phyloP scores from a whole-genome alignment of 768 basidiomycete species.

The Favolaschia claudopus region DNA sequence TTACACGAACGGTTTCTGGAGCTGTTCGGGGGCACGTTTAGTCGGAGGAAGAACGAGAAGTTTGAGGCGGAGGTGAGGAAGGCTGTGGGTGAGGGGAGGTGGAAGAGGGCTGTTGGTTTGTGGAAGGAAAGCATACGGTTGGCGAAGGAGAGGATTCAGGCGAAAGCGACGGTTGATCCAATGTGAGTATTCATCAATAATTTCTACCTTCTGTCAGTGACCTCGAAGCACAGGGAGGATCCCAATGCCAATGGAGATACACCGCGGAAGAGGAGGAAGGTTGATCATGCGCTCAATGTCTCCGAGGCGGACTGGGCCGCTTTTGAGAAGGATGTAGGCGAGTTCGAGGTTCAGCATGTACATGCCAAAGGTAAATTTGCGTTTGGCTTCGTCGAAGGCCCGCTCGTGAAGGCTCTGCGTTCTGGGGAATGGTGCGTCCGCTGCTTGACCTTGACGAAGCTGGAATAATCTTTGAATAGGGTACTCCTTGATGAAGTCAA shows the following conservation, averaged over 20 bases:
- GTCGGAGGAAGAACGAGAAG: constrained; percentile 86
- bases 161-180: constrained; percentile 32
- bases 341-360: constrained; percentile 91
- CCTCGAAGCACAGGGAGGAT: constrained; percentile 30
- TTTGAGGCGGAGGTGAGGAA: constrained; percentile 85
- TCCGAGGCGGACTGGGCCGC: constrained; percentile 68
- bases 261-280: constrained; percentile 77
- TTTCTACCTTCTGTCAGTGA: not conserved
- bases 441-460: not conserved
- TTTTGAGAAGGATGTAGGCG: constrained; percentile 72
- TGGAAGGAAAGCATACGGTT: constrained; percentile 83
- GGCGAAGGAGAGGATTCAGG: constrained; percentile 68
- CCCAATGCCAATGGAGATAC: constrained; percentile 44
- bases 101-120: constrained; percentile 82
- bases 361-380: constrained; percentile 89
- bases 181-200: constrained; percentile 7
- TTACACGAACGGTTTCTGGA: constrained; percentile 79
- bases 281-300: constrained; percentile 52
- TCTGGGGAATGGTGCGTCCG: constrained; percentile 86
- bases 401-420: constrained; percentile 88
- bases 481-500: constrained; percentile 97
- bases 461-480: constrained; percentile 52
- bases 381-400: constrained; percentile 95
- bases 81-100: constrained; percentile 82
- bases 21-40: constrained; percentile 88